A percentile compares a stretch with the other conserved stretches of the same genome.
These are phyloP conservation scores for Debaryomycetaceae sp. DNA, from an alignment of 1,139 yeast genomes.

Conservation along the genomic window DNA sequence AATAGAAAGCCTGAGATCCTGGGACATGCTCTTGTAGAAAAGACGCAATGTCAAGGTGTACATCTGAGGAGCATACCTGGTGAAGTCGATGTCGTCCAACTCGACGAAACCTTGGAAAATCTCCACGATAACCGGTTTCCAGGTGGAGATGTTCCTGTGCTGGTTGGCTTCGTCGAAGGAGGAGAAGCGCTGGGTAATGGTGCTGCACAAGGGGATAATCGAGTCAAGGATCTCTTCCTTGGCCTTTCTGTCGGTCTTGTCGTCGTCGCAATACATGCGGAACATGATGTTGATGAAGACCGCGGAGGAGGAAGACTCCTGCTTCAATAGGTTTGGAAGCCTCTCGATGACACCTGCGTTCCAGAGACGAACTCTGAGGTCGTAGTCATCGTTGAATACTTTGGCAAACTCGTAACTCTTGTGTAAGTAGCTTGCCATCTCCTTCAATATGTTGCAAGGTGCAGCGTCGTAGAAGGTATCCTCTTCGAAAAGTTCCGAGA, in stretches of 20 bases:
- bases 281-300: constrained; percentile 80
- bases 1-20: constrained; percentile 67
- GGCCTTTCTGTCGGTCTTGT: constrained; percentile 33
- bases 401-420: constrained; percentile 79
- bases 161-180: constrained; percentile 72
- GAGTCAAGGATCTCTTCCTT: constrained; percentile 46
- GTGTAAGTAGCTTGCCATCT: constrained; percentile 57
- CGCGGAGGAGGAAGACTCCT: constrained; percentile 88
- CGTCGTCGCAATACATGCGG: constrained; percentile 72
- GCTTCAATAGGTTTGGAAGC: constrained; percentile 85
- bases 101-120: constrained; percentile 78
- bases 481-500: constrained; percentile 74
- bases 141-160: constrained; percentile 74
- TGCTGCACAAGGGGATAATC: constrained; percentile 68
- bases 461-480: constrained; percentile 65
- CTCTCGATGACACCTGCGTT: constrained; percentile 91
- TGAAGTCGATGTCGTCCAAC: constrained; percentile 74
- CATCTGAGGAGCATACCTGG: constrained; percentile 56
- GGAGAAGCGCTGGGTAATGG: constrained; percentile 66
- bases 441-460: constrained; percentile 61
- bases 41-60: constrained; percentile 66
- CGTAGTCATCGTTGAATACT: constrained; percentile 84
- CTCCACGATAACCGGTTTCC: constrained; percentile 91
- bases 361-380: constrained; percentile 80
- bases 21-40: constrained; percentile 64